Evolutionary conservation across 352 stramenopile genomes (phyloP).

Genomic region (Globisporangium echinulatum): DNA sequence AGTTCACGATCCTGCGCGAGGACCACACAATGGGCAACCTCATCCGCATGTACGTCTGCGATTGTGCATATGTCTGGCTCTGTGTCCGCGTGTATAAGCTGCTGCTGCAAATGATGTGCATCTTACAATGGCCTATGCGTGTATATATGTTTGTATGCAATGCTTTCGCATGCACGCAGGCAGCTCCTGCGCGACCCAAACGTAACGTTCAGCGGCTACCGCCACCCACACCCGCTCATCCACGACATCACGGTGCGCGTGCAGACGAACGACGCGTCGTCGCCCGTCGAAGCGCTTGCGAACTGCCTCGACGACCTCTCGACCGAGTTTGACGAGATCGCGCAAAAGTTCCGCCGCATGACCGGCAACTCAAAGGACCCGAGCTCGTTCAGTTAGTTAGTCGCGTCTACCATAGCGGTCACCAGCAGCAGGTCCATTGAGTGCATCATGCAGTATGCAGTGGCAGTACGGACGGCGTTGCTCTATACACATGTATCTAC

Average conservation of each 20-base stretch:
- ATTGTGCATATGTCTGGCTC: background rate
- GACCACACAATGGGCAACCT: slow-evolving; percentile 98
- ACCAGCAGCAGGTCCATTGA: background rate
- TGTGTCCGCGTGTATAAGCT: background rate
- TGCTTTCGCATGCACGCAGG: slow-evolving; percentile 18
- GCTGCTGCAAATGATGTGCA: background rate
- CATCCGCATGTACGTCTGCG: slow-evolving; percentile 89
- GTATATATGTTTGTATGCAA: background rate
- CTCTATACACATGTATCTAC: too few species aligned
- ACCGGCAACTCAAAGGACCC: slow-evolving; percentile 82
- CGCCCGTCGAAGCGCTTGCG: slow-evolving; percentile 70
- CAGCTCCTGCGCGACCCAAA: slow-evolving; percentile 85
- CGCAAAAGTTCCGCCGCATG: slow-evolving; percentile 74
- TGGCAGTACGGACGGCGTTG: background rate
- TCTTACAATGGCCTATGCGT: background rate
- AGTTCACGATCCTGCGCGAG: slow-evolving; percentile 97
- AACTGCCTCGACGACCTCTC: slow-evolving; percentile 83
- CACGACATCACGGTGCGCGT: slow-evolving; percentile 95
- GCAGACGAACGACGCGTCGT: slow-evolving; percentile 84
- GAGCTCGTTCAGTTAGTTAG: slow-evolving; percentile 70
- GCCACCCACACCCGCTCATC: slow-evolving; percentile 95
- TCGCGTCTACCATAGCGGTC: background rate
- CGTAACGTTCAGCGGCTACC: slow-evolving; percentile 93
- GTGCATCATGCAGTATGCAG: background rate
- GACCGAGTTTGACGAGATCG: slow-evolving; percentile 84